Conservation (phyloP, 2,329 filamentous ascomycete genomes). For the Furcasterigmium furcatum region DNA sequence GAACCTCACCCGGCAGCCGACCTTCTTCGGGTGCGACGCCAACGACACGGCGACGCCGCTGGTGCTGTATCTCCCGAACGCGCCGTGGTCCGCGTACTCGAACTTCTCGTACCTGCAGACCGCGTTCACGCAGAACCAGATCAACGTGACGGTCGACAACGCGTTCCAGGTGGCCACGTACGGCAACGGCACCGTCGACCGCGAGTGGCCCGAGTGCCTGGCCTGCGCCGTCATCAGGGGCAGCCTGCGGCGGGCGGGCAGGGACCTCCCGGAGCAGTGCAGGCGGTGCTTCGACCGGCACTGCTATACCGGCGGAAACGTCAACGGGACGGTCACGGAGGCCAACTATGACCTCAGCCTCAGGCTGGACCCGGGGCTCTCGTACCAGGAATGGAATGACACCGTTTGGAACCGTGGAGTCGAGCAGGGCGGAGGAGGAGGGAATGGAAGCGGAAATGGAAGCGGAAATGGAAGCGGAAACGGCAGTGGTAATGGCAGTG, state of each 20-base stretch:
- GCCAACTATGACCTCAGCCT: constrained; percentile 12
- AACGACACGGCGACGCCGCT: constrained; percentile 58
- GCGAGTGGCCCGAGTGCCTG: constrained; percentile 77
- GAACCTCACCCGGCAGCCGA: constrained; percentile 55
- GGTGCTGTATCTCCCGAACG: constrained; percentile 84
- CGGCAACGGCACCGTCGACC: constrained; percentile 73
- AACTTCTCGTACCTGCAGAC: constrained; percentile 79
- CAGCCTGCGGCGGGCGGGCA: constrained; percentile 68
- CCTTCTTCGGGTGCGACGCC: constrained; percentile 60
- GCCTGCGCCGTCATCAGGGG: constrained; percentile 82
- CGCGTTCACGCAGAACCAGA: constrained; percentile 59
- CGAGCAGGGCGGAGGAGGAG: not conserved
- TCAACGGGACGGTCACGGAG: constrained; percentile 9
- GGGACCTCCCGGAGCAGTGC: constrained; percentile 68
- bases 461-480: not conserved
- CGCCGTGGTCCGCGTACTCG: constrained; percentile 71
- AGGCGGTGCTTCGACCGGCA: constrained; percentile 73
- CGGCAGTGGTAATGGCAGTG: not conserved
- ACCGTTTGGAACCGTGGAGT: not conserved
- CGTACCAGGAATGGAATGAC: constrained; percentile 17
- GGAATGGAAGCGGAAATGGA: not conserved
- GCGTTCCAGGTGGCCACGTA: constrained; percentile 81
- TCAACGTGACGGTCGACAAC: constrained; percentile 80
- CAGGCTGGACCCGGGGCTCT: constrained; percentile 13
- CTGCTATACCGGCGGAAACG: constrained; percentile 85